Percentiles rank a stretch among this genome's conserved stretches.
Conservation (phyloP, 2,329 filamentous ascomycete genomes). For the Metarhizium rileyi region DNA sequence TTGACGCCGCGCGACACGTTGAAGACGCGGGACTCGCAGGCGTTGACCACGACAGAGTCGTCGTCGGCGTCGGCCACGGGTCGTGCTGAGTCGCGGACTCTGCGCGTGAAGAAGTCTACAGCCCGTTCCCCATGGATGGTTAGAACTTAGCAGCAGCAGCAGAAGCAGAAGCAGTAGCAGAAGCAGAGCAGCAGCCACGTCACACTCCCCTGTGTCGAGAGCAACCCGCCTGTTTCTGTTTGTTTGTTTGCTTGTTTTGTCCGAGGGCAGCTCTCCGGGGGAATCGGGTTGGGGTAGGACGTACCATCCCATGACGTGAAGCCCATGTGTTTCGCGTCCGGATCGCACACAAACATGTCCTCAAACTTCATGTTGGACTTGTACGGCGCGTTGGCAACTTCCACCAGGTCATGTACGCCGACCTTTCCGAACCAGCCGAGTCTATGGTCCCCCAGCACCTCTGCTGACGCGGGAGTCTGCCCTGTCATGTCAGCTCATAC, state of each 20-base stretch:
- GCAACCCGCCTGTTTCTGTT: no score
- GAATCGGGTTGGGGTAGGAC: no score
- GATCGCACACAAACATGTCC: conserved; percentile 52
- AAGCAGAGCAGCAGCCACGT: background rate
- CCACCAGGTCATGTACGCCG: conserved; percentile 36
- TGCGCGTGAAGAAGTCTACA: conserved; percentile 55
- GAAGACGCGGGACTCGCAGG: conserved; percentile 55
- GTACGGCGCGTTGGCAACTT: conserved; percentile 38
- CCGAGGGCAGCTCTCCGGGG: no score
- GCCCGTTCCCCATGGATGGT: no score
- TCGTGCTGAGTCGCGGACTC: conserved; percentile 41
- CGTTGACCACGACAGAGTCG: conserved; percentile 45
- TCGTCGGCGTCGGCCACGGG: conserved; percentile 50
- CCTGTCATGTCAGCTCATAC: background rate
- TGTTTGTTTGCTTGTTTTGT: no score
- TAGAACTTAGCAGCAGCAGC: no score
- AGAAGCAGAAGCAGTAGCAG: no score
- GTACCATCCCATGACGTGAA: conserved; percentile 57
- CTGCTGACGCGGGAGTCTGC: conserved; percentile 41
- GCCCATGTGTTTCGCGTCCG: conserved; percentile 42
- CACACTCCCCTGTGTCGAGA: no score
- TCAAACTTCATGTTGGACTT: conserved; percentile 39
- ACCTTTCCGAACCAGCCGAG: conserved; percentile 47
- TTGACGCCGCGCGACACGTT: conserved; percentile 39
- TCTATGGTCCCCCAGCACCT: conserved; percentile 33